These are phyloP conservation scores for Ceratobasidium sp. DNA, from an alignment of 1,284 basidiomycete species.

Conservation along the genomic window DNA sequence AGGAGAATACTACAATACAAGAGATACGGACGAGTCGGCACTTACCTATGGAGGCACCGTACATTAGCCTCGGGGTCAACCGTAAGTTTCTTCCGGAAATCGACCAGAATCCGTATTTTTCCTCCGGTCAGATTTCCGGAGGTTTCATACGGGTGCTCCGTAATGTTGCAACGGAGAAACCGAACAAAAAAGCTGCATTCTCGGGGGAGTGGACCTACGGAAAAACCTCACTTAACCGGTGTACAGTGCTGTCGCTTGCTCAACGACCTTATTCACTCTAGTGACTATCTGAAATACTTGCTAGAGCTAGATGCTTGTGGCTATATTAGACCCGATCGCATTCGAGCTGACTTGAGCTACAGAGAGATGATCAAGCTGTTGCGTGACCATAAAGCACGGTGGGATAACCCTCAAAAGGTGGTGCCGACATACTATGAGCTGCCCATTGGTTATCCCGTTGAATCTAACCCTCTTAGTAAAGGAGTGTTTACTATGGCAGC, in stretches of 20 bases:
- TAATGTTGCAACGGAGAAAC: no score
- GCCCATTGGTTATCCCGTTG: not conserved
- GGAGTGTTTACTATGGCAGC: not conserved
- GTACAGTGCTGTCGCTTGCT: not conserved
- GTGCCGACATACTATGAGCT: not conserved
- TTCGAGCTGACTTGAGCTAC: conserved; percentile 15
- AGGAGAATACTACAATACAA: no score
- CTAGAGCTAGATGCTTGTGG: conserved; percentile 20
- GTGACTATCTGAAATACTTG: conserved; percentile 4
- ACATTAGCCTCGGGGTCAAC: no score
- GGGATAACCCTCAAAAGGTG: not conserved
- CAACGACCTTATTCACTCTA: not conserved
- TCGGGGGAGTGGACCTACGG: not conserved
- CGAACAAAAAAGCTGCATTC: no score
- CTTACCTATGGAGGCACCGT: no score
- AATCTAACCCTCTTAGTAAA: not conserved
- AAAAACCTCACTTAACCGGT: not conserved
- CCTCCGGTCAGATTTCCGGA: not conserved
- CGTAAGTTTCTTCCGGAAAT: no score
- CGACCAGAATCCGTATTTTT: not conserved
- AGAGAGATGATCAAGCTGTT: not conserved
- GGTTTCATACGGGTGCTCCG: no score
- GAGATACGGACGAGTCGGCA: no score
- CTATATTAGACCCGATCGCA: not conserved
- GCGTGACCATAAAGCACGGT: not conserved